Base-by-base conservation (phyloP, 2,329 filamentous ascomycete genomes). In the Fusarium palustre region DNA sequence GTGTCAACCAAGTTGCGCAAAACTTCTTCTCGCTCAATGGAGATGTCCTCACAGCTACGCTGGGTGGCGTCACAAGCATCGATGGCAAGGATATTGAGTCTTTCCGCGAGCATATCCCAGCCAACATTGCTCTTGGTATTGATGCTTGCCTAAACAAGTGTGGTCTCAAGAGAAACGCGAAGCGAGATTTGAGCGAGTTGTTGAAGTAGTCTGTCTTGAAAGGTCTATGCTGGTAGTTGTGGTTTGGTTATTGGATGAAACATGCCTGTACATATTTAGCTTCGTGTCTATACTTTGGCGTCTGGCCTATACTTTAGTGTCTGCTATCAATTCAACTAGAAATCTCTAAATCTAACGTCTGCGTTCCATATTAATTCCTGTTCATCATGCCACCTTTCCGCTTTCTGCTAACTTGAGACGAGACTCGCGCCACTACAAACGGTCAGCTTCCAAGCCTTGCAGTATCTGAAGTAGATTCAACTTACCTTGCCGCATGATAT, bases 1-100 rank as follows among this genome's bases (percentile, higher is more conserved):
- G 84, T 34, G 79, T 82, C 6, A 78, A 80, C 54, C 80, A 82
- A 61, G 74, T 82, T 34, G 82, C 84, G 10, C 82, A 86, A 12
- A 64, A 63, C 16, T 64, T 64, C 59, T 64, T 64, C 0, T 9
- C 59, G 1, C 60, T 64, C 0, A 48, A 56, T 1, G 59, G 60
- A 1, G 60, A 63, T 12, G 60, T 63, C 1, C 15, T 63, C 0
- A 2, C 31, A 0, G 59, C 60, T 7, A 64, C 60, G 3, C 15
- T 64, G 0, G 60, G 60, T 0, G 59, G 60, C 11, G 20, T 64
- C 2, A 31, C 33, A 10, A 64, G 36, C 2, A 63, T 64, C 2
- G 58, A 64, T 20, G 60, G 60, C 16, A 63, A 64, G 31, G 60
- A 64, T 8, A 64, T 64, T 2, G 60, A 64, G 31, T 43, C 59